Conservation (phyloP, 140 eudicot genomes). For the Flaveria floridana region DNA sequence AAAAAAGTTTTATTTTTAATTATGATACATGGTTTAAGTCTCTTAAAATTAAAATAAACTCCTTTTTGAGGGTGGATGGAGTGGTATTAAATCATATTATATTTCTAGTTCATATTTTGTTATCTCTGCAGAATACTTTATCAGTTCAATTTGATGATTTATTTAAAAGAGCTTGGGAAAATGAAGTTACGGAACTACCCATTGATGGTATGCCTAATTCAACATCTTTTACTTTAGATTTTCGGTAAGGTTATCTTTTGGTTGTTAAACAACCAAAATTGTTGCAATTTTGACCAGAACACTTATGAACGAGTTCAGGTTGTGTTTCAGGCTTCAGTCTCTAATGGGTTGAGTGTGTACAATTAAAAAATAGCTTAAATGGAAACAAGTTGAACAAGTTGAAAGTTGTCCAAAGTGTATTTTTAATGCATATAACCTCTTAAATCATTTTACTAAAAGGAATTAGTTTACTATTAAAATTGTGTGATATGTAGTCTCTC, state of each 20-base stretch:
- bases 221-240: slow-evolving; percentile 7
- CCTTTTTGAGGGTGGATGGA: not conserved
- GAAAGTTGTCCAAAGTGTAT: not conserved
- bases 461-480: not conserved
- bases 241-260: slow-evolving; percentile 9
- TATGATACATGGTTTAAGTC: slow-evolving; percentile 12
- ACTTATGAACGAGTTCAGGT: not conserved
- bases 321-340: not conserved
- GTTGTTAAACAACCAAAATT: too few species aligned
- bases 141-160: slow-evolving; percentile 94
- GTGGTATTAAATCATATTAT: not conserved
- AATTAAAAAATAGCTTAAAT: not conserved
- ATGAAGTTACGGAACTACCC: slow-evolving; percentile 52
- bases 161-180: slow-evolving; percentile 96
- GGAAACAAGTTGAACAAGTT: not conserved
- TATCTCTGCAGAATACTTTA: slow-evolving; percentile 57
- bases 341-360: not conserved
- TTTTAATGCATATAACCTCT: not conserved
- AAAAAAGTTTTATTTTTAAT: not conserved
- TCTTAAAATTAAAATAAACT: slow-evolving; percentile 7
- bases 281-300: slow-evolving; percentile 1
- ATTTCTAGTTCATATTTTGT: slow-evolving; percentile 26
- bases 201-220: slow-evolving; percentile 58
- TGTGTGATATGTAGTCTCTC: not conserved
- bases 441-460: not conserved